These are phyloP conservation scores for Umbelopsis ramanniana DNA, from an alignment of 192 early-diverging fungal species.

Conservation along the genomic window DNA sequence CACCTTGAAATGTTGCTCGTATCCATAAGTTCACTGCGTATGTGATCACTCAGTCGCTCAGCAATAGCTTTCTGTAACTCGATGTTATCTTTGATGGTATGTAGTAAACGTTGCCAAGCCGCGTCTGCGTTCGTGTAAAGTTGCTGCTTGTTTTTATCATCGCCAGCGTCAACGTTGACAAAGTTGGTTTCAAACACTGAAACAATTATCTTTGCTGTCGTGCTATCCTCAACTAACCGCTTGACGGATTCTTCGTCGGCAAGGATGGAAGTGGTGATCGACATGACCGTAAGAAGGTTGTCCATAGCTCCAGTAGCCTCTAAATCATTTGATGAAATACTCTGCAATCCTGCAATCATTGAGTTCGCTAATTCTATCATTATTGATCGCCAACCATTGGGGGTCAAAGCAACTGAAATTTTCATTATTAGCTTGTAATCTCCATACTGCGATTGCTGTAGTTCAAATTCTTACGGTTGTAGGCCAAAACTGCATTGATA, in stretches of 20 bases:
- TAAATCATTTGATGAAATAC: neutral
- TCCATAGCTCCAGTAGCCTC: neutral
- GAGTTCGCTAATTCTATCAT: neutral
- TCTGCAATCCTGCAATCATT: neutral
- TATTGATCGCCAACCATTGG: neutral
- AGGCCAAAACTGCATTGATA: neutral
- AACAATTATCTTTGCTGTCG: neutral
- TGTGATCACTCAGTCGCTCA: neutral
- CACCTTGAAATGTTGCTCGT: neutral
- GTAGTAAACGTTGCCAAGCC: neutral
- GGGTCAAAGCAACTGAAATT: neutral
- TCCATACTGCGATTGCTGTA: neutral
- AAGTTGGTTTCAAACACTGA: neutral
- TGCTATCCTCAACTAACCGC: neutral
- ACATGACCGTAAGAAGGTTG: neutral
- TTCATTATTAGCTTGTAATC: too few relatives aligned
- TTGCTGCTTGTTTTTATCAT: neutral
- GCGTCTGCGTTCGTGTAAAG: neutral
- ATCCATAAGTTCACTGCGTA: neutral
- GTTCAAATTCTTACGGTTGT: neutral
- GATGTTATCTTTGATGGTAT: neutral
- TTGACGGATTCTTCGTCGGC: neutral
- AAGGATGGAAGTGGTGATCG: neutral
- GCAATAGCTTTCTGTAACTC: neutral
- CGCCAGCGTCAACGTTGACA: neutral